Conservation (phyloP, 2,329 filamentous ascomycete species). For the Drechslerella dactyloides region DNA sequence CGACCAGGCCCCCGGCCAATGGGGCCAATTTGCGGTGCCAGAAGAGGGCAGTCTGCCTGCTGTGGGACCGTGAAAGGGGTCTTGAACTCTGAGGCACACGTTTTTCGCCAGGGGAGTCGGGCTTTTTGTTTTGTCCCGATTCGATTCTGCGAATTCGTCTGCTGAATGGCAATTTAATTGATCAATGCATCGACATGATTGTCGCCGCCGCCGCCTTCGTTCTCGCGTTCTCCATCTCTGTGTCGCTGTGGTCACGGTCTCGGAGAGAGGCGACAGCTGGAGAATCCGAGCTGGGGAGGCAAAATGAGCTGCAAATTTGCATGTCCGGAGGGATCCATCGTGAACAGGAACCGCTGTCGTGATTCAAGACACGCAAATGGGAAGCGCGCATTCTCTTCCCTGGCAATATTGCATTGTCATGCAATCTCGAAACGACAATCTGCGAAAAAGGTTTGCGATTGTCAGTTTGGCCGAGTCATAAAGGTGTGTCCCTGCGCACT, state of each 20-base stretch:
- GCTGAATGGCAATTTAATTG: slow-evolving; percentile 1
- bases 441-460: slow-evolving; percentile 6
- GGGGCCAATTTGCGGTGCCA: slow-evolving; percentile 23
- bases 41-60: slow-evolving; percentile 26
- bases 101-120: slow-evolving; percentile 30
- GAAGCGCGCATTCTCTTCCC: slow-evolving; percentile 34
- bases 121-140: not conserved
- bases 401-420: slow-evolving; percentile 5
- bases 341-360: slow-evolving; percentile 10
- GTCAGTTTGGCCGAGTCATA: slow-evolving; percentile 1
- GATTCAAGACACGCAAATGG: slow-evolving; percentile 35
- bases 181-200: not conserved
- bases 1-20: slow-evolving; percentile 22
- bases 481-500: slow-evolving; percentile 11
- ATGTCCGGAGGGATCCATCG: slow-evolving; percentile 12
- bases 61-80: slow-evolving; percentile 33
- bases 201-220: not conserved
- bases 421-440: slow-evolving; percentile 12
- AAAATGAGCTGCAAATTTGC: slow-evolving; percentile 9
- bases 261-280: slow-evolving; percentile 7
- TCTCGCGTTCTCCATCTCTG: no score
- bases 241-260: no score
- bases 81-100: slow-evolving; percentile 23
- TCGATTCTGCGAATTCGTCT: not conserved
- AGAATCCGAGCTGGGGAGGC: not conserved